Evolutionary conservation across 2,329 filamentous ascomycete species (phyloP), one percentile per base, ranked within the genome.

Genomic region (Colletotrichum gloeosporioides): DNA sequence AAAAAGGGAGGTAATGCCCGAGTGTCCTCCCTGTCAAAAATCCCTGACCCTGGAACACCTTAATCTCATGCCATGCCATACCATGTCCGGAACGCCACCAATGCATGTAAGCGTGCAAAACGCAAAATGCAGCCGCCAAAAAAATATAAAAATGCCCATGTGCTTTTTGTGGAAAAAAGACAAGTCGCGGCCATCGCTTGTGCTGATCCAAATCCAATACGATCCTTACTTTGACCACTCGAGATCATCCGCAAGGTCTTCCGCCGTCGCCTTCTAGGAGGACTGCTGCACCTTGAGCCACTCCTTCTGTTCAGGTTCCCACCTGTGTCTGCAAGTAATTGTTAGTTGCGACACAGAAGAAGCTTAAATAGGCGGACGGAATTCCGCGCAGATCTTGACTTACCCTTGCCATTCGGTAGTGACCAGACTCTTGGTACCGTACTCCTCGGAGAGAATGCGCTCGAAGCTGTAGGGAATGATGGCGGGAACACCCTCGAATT

Each of bases 401-500:
- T 84, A 94, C 92, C 90, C 90, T 80, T 90, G 85, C 85, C 90
- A 94, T 70, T 91, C 86, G 2, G 93, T 93, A 4, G 86, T 85
- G 1, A 90, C 89, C 72, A 95, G 82, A 31, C 91, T 90, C 84
- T 89, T 91, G n/a, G 86, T 83, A 34, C 90, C 88, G 79, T 95
- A 95, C 85, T 95, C 93, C 34, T 91, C 89, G 5, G 88, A 87
- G 71, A 95, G 83, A 32, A 95, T 91, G 80, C 88, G 89, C 79
- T 94, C 92, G 78, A 93, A 94, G 71, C 87, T 88, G 81, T 92
- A 94, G 6, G 95, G 95, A 29, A 97, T 90, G 78, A 89, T 89
- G 29, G 94, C 94, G 15, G 89, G 86, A 3, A 94, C 92, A 25
- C 94, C 94, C 85, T 97, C 95, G 79, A 95, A 97, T 77, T 91